Evolutionary conservation across 1,139 yeast genomes (phyloP), one percentile per base, ranked within the genome.

Genomic region (Saccharomyces hybrid): DNA sequence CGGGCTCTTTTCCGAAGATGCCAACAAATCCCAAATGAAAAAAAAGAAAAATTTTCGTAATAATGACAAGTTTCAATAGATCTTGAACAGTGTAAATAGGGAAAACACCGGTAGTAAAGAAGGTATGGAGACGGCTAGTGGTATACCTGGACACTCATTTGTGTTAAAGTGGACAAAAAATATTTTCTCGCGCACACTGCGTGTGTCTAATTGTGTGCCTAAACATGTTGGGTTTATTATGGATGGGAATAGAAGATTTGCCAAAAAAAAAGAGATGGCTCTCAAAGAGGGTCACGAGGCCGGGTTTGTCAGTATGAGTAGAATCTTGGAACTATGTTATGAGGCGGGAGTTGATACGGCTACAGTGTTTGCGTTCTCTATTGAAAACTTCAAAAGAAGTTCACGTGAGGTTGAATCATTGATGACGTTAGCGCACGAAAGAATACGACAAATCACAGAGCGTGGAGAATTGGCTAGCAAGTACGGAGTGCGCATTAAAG

Each of bases 241-340:
- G 99, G 99, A 93, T 70, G 99, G 99, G 4, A 95, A 93, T 71
- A 75, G 99, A 61, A 77, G 99, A 53, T 95, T 77, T 69, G 99
- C 99, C 6, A 79, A 80, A 55, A 76, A 73, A 56, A 81, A 80
- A 56, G 81, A 88, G 57, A 80, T 88, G 52, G 96, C 89, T 64
- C 71, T 88, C 29, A 84, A 85, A 61, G 96, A 89, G 64, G 99
- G 99, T 16, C 99, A 93, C 67, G 84, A 81, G 64, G 83, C 90
- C 26, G 99, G 99, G 2, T 93, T 90, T 68, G 91, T 88, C 58
- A 82, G 93, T 56, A 83, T 93, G 86, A 85, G 95, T 1, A 69
- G 72, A 52, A 77, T 89, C 8, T 73, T 93, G 53, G 97, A 90
- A 69, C 77, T 89, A 26, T 81, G 96, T 59, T 93, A 88, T 66